Evolutionary conservation across 306 rosid species (phyloP).

Genomic region (Lathyrus oleraceus): DNA sequence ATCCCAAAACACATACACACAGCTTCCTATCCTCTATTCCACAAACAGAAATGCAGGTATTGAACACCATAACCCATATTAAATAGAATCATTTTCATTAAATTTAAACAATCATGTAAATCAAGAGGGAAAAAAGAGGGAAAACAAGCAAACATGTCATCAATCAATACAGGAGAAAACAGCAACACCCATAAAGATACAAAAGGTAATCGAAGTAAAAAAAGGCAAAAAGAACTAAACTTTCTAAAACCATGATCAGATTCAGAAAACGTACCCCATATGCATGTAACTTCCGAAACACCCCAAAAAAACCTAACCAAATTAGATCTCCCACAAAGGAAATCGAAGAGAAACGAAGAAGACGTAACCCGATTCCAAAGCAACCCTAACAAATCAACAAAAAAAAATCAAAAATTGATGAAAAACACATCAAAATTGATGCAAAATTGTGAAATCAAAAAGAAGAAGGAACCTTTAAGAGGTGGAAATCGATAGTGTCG

Average conservation of each 20-base stretch:
- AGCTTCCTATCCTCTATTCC: not conserved
- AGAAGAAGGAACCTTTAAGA: constrained; percentile 9
- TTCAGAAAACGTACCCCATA: constrained; percentile 57
- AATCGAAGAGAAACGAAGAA: constrained; percentile 32
- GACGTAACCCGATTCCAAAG: constrained; percentile 27
- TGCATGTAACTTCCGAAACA: constrained; percentile 42
- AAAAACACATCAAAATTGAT: not conserved
- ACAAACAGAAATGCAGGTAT: constrained; percentile 19
- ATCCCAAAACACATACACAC: not conserved
- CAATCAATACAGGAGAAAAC: constrained; percentile 15
- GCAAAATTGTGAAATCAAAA: not conserved
- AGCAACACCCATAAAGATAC: constrained; percentile 1
- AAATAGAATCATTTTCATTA: constrained; percentile 4
- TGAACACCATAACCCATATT: constrained; percentile 14
- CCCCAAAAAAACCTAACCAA: constrained; percentile 24
- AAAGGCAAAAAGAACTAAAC: constrained; percentile 14
- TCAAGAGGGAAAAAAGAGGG: not conserved
- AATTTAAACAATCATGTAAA: constrained; percentile 13
- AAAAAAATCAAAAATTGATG: not conserved
- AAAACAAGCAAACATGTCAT: not conserved
- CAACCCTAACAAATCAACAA: constrained; percentile 38
- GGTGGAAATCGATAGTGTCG: not conserved
- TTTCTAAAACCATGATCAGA: constrained; percentile 27
- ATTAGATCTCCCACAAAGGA: constrained; percentile 36
- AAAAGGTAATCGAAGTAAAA: constrained; percentile 16